These are phyloP conservation scores for Ziziphus jujuba DNA, from an alignment of 306 rosid genomes.

Conservation along the genomic window DNA sequence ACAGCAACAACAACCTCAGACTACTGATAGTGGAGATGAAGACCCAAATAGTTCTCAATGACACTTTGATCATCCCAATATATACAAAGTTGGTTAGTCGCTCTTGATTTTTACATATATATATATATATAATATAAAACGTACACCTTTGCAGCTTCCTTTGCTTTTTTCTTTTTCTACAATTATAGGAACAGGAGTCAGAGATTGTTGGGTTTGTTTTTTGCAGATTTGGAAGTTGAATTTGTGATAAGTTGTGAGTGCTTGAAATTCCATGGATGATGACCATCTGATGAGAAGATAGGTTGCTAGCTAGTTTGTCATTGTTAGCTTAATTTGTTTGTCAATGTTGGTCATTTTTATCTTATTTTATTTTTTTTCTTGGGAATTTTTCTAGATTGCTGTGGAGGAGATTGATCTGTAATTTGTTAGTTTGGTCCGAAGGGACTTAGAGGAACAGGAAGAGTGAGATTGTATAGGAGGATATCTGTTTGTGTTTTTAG, in stretches of 20 bases:
- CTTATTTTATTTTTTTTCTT: not conserved
- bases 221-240: conserved; percentile 50
- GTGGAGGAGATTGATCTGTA: conserved; percentile 36
- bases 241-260: conserved; percentile 31
- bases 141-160: conserved; percentile 3
- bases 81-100: conserved; percentile 43
- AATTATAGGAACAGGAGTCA: conserved; percentile 28
- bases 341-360: not conserved
- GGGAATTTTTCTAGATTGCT: conserved; percentile 33
- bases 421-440: conserved; percentile 64
- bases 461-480: conserved; percentile 83
- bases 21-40: conserved; percentile 68
- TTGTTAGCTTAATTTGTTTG: conserved; percentile 7
- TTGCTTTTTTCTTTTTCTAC: conserved; percentile 10
- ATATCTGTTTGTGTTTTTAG: conserved; percentile 38
- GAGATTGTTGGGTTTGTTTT: conserved; percentile 37
- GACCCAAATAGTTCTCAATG: conserved; percentile 64
- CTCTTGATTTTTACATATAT: conserved; percentile 15
- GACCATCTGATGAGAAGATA: conserved; percentile 16
- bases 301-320: conserved; percentile 30
- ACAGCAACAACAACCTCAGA: conserved; percentile 39
- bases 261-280: conserved; percentile 34
- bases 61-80: not conserved
- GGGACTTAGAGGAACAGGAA: conserved; percentile 47
- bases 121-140: no score